phyloP scores from a whole-genome alignment of 257 asterid genomes.

The Rehmannia glutinosa region DNA sequence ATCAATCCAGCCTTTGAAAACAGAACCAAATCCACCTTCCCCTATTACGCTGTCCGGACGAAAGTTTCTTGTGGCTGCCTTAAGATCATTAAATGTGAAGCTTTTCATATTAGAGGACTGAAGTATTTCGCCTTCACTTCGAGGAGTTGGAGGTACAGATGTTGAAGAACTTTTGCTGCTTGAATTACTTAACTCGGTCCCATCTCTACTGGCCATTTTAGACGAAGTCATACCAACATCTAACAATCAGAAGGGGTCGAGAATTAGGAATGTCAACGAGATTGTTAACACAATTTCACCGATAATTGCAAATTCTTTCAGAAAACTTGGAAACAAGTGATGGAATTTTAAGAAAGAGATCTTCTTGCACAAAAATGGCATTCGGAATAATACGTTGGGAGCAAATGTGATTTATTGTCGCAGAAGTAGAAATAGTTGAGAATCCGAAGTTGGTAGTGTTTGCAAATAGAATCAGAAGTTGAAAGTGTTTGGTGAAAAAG shows the following conservation, averaged over 20 bases:
- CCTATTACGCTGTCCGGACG: conserved; percentile 79
- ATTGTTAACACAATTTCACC: background rate
- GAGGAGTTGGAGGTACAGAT: conserved; percentile 52
- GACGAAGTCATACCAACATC: conserved; percentile 36
- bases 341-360: too few species aligned
- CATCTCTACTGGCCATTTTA: conserved; percentile 37
- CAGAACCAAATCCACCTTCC: conserved; percentile 84
- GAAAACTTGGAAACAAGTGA: too few species aligned
- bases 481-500: too few species aligned
- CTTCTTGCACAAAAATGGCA: too few species aligned
- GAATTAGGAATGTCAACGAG: background rate
- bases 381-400: too few species aligned
- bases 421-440: too few species aligned
- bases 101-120: conserved; percentile 55
- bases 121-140: conserved; percentile 57
- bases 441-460: too few species aligned
- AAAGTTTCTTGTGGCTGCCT: conserved; percentile 71
- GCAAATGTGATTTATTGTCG: too few species aligned
- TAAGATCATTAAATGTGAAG: conserved; percentile 56
- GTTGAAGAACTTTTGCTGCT: conserved; percentile 45
- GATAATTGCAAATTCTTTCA: too few species aligned
- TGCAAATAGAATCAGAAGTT: too few species aligned
- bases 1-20: conserved; percentile 84
- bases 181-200: conserved; percentile 33
- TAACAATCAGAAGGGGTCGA: background rate